phyloP scores from a whole-genome alignment of 331 rosid species.

The Cydonia oblonga region DNA sequence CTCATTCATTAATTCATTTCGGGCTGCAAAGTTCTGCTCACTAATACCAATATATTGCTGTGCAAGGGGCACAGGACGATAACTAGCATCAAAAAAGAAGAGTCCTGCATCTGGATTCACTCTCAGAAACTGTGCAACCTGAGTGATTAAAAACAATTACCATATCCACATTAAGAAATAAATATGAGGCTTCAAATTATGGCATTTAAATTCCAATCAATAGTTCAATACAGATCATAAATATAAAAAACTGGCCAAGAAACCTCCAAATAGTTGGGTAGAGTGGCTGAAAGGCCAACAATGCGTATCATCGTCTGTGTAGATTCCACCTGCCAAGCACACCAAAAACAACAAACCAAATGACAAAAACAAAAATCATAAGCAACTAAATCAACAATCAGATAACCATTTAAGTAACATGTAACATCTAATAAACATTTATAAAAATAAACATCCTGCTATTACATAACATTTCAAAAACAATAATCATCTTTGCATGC shows the following conservation, averaged over 20 bases:
- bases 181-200: slow-evolving; percentile 17
- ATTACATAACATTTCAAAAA: background rate
- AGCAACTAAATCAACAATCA: background rate
- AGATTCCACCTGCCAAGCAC: slow-evolving; percentile 70
- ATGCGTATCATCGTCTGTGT: slow-evolving; percentile 93
- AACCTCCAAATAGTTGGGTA: slow-evolving; percentile 94
- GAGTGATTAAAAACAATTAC: slow-evolving; percentile 6
- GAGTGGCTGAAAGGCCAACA: slow-evolving; percentile 98
- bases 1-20: slow-evolving; percentile 70
- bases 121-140: slow-evolving; percentile 96
- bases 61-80: slow-evolving; percentile 98
- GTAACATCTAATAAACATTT: background rate
- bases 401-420: background rate
- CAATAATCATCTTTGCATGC: background rate
- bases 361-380: background rate
- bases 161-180: background rate
- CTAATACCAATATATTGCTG: slow-evolving; percentile 93
- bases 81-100: slow-evolving; percentile 90
- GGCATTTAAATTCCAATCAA: slow-evolving; percentile 6
- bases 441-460: background rate
- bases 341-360: slow-evolving; percentile 5
- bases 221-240: slow-evolving; percentile 6
- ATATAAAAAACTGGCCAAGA: slow-evolving; percentile 16
- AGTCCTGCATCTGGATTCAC: slow-evolving; percentile 90
- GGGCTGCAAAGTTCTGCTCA: slow-evolving; percentile 78